These are phyloP conservation scores for Raddia distichophylla DNA, from an alignment of 176 grass and related monocot species.

Conservation along the genomic window DNA sequence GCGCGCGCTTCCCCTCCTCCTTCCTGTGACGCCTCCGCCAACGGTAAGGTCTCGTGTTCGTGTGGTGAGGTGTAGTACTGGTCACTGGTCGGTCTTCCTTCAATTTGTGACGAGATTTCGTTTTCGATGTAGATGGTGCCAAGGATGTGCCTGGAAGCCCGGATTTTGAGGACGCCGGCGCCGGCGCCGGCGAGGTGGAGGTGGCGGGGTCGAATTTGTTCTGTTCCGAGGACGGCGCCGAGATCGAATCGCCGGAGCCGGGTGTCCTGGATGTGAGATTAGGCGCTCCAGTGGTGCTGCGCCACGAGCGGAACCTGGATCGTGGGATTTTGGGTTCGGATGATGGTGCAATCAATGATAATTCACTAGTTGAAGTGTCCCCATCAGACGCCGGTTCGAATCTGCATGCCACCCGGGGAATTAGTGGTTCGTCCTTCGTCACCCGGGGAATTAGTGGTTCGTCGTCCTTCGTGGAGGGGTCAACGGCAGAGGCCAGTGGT, in stretches of 20 bases:
- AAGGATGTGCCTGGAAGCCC: constrained; percentile 38
- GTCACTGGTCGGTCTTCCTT: constrained; percentile 17
- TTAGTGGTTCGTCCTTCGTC: neutral
- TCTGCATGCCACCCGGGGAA: constrained; percentile 22
- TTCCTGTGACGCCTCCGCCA: constrained; percentile 8
- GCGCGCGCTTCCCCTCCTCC: neutral
- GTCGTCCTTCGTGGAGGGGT: neutral
- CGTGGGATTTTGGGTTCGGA: constrained; percentile 6
- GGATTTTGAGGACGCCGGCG: neutral
- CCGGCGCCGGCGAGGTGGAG: neutral
- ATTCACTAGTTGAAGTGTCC: constrained; percentile 45
- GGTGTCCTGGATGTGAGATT: constrained; percentile 38
- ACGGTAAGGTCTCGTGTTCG: constrained; percentile 43
- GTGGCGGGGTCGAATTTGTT: constrained; percentile 11
- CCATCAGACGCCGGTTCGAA: constrained; percentile 43
- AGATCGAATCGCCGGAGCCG: constrained; percentile 7
- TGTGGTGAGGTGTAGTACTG: neutral
- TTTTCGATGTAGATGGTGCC: constrained; percentile 40
- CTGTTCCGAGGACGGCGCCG: neutral
- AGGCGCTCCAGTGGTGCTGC: constrained; percentile 24
- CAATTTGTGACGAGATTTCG: constrained; percentile 1
- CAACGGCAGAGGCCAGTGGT: constrained; percentile 15
- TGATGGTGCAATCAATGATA: constrained; percentile 26
- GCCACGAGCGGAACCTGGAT: neutral
- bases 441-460: neutral